phyloP scores from a whole-genome alignment of 495 filamentous ascomycete species.

The Hypoxylon rickii region DNA sequence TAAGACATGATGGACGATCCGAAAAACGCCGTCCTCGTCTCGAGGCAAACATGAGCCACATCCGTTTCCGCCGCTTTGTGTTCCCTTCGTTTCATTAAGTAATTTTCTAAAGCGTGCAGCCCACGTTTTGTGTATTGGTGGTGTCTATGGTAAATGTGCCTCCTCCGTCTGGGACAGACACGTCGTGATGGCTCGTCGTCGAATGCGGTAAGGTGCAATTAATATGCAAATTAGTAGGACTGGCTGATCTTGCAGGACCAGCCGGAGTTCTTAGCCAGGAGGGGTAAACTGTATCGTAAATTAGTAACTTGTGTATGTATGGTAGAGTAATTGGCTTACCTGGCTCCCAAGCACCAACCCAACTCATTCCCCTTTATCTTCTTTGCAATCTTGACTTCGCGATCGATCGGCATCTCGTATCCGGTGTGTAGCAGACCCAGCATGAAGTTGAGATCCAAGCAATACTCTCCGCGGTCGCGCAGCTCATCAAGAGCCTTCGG shows the following conservation, averaged over 20 bases:
- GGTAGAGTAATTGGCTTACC: constrained; percentile 56
- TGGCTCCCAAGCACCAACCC: constrained; percentile 96
- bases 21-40: neutral
- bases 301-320: constrained; percentile 46
- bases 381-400: constrained; percentile 97
- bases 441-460: constrained; percentile 96
- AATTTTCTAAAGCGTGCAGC: no score
- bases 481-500: constrained; percentile 77
- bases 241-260: constrained; percentile 56
- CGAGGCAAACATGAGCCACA: neutral
- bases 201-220: no score
- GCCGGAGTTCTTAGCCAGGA: constrained; percentile 50
- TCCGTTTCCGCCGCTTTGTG: no score
- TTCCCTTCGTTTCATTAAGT: neutral
- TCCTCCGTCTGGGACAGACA: no score
- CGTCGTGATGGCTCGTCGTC: no score
- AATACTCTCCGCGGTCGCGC: constrained; percentile 79
- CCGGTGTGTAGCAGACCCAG: constrained; percentile 88
- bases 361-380: constrained; percentile 97
- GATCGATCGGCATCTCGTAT: constrained; percentile 95
- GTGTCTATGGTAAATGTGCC: no score
- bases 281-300: constrained; percentile 44
- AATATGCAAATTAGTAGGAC: constrained; percentile 38
- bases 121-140: no score
- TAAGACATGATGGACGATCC: no score